Evolutionary conservation across 176 grass and related monocot species (phyloP), one percentile per base, ranked within the genome.

Genomic region (Juncus effusus): DNA sequence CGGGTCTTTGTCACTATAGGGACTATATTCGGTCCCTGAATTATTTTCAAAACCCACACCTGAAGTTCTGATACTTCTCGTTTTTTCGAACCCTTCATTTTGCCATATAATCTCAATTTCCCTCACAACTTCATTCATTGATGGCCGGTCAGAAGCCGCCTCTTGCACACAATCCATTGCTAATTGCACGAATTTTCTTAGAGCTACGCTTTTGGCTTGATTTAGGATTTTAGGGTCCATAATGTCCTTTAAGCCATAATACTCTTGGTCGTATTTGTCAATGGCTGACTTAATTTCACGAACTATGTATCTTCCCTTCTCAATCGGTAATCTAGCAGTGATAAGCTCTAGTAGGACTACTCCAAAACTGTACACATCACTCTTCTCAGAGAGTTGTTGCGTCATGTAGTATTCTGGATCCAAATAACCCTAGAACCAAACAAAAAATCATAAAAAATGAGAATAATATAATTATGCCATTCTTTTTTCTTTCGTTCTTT

Each of bases 401-500:
- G 82, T 96, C 92, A 91, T 96, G 74, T 91, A 96, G 77, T 96
- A 96, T 73, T 96, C 87, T 3, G 92, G 87, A 67, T 91, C 84
- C 79, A 91, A 64, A 58, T 96, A 96, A 4, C 91, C 91, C 86
- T 95, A 37, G 35, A 36, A 66, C 42, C 15, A 44, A 44, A 28
- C 19, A 39, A 74, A 60, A 59, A 65, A 40, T 45, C 9, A 36
- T 58, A 37, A 52, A 37, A 61, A 19, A 38, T 57, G 14, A 40
- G 51, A 28, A 3, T 35, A 37, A 62, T 54, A 9, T 40, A 16
- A 63, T 63, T 65, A 28, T 28, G 19, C 19, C 19, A 44, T 40
- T 8, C 11, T 53, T 47, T 47, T 47, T 6, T 47, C 4, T 47
- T 47, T 47, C 9, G 44, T 5, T 5, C 9, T 5, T 49, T 64